Base-by-base conservation (phyloP, 2,329 filamentous ascomycete species). In the Trichoderma endophyticum region DNA sequence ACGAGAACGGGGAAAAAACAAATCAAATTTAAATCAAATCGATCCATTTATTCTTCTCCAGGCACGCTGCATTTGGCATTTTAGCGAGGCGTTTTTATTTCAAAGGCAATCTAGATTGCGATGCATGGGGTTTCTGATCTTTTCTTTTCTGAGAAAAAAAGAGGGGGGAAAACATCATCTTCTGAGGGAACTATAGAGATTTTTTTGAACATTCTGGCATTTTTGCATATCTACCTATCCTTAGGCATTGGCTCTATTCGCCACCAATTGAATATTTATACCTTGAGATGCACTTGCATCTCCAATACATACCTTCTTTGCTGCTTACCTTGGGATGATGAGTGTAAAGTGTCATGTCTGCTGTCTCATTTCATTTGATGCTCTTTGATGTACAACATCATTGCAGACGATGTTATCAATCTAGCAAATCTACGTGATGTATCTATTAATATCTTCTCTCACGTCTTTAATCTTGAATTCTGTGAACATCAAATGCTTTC, bases 21-120 rank as follows among this genome's bases (percentile, higher is more conserved):
- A 32, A 34, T 15, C 26, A 39, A 62, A 62, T 18, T 15, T 30
- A 43, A 43, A 63, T n/a, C 7, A 51, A 26, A 14, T 15, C 36
- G 15, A 26, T 8, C 24, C 34, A 15, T 64, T 62, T 36, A 14
- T 39, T 32, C n/a, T 39, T 30, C 63, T 56, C 43, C 21, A 24
- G 30, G 57, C n/a, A 61, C n/a, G 30, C 57, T 60, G 39, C 57
- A 70, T 70, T 62, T 61, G 39, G 66, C 66, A 62, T 70, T 61
- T 62, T 61, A 70, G 66, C 66, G 66, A 70, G 66, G 66, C 66
- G 66, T 70, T 62, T 65, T 48, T 24, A 24, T 54, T 26, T 34
- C n/a, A n/a, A 54, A 54, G 66, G 66, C 56, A 59, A 61, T 28
- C 56, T 61, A 51, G 66, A 69, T 36, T 61, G 56, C n/a, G 28